Base-by-base conservation (phyloP, 2,329 filamentous ascomycete species). In the Cercospora sp. region DNA sequence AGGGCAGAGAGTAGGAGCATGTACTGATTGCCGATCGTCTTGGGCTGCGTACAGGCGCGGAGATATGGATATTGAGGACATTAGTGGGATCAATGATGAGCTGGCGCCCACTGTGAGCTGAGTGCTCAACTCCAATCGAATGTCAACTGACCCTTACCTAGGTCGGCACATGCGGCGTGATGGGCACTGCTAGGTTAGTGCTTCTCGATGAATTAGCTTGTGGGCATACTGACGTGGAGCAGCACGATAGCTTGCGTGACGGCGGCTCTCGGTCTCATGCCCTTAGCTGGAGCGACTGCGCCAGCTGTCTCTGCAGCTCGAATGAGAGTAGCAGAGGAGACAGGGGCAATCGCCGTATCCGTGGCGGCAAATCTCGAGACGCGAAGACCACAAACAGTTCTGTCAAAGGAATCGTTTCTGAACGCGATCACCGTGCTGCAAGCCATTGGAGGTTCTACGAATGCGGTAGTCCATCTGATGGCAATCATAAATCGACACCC, bases 11-110 rank as follows among this genome's bases (percentile, higher is more conserved):
- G 85, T 93, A 1, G 90, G 90, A 1, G 90, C 90, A 5, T 93
- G 90, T 69, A 93, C 90, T 0, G 90, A 93, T 72, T 93, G 90
- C 67, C 82, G 90, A 10, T 91, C 87, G 73, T 91, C 90, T 69
- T 93, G 90, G 90, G 90, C 89, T 0, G 85, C 83, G 0, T 92
- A 87, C 66, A 82, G 90, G 18, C 89, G 88, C 0, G 88, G 88
- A 0, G 81, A 83, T 5, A 85, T 92, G 7, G 89, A 91, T 69
- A 86, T 92, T 1, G 90, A 92, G 75, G 90, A 92, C 67, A 91
- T 92, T 26, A 82, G 85, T 1, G 86, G 83, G 2, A 84, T 93
- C 30, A 93, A 92, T 69, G 89, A 91, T 57, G 90, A 92, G 73
- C 81, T 93, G 7, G 90, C 90, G 0, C 90, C 90, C 0, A 92